Evolutionary conservation across 352 stramenopile species (phyloP).

Genomic region (Lagenidium giganteum): DNA sequence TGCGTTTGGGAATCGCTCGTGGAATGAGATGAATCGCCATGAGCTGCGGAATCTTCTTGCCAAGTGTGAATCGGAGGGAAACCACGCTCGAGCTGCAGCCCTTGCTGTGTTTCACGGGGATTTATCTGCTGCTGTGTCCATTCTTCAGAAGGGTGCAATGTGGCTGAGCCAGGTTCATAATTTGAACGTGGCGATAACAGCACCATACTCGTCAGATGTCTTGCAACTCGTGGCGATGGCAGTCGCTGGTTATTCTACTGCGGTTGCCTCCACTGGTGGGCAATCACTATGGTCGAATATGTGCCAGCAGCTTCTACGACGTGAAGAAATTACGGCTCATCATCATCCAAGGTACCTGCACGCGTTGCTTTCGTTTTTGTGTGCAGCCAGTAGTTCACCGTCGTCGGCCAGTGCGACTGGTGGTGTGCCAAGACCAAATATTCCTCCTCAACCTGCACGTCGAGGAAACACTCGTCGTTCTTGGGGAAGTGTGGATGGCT

Average conservation of each 20-base stretch:
- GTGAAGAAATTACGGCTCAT: constrained; percentile 62
- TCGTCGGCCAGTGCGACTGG: not conserved
- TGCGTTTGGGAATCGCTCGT: constrained; percentile 38
- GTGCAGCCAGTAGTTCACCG: constrained; percentile 25
- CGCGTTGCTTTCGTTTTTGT: constrained; percentile 75
- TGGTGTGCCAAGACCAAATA: too few relatives aligned
- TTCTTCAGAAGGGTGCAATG: constrained; percentile 69
- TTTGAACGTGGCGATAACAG: constrained; percentile 15
- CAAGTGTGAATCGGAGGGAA: constrained; percentile 53
- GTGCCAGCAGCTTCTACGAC: constrained; percentile 73
- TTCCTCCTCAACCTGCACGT: constrained; percentile 20
- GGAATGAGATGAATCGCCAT: constrained; percentile 41
- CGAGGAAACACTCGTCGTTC: constrained; percentile 26
- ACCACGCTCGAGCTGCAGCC: constrained; percentile 62
- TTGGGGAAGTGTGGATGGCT: constrained; percentile 60
- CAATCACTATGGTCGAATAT: constrained; percentile 69
- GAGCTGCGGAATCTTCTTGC: constrained; percentile 55
- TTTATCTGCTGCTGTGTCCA: constrained; percentile 49
- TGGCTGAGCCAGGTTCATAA: constrained; percentile 57
- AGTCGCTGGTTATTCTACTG: constrained; percentile 72
- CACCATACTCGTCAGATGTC: constrained; percentile 59
- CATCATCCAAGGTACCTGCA: constrained; percentile 74
- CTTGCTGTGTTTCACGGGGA: constrained; percentile 85
- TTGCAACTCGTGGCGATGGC: constrained; percentile 88
- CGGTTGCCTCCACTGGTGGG: constrained; percentile 27